These are phyloP conservation scores for Volutella citrinella DNA, from an alignment of 2,329 filamentous ascomycete species.

Conservation along the genomic window DNA sequence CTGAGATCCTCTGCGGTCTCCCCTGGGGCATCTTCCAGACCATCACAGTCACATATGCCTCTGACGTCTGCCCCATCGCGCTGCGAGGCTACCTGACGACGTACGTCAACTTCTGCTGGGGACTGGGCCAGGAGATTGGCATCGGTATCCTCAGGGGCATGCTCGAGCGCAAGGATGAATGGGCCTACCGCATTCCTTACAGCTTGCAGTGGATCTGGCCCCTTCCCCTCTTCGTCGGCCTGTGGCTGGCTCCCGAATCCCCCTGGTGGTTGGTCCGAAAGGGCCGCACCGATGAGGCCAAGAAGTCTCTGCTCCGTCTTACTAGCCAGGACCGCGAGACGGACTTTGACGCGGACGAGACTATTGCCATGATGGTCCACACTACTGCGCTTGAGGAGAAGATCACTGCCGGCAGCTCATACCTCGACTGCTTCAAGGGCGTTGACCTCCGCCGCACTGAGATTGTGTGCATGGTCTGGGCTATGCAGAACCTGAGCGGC, in stretches of 20 bases:
- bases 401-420: constrained; percentile 37
- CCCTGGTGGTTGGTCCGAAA: constrained; percentile 39
- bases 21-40: constrained; percentile 23
- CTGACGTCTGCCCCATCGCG: constrained; percentile 6
- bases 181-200: constrained; percentile 36
- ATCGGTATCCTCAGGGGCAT: constrained; percentile 4
- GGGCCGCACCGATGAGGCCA: constrained; percentile 19
- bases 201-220: constrained; percentile 33
- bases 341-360: constrained; percentile 13
- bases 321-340: constrained; percentile 1
- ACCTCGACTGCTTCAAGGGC: constrained; percentile 46
- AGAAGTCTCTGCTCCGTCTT: constrained; percentile 9
- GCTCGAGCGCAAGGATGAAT: constrained; percentile 17
- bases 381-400: constrained; percentile 39
- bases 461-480: constrained; percentile 36
- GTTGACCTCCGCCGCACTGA: constrained; percentile 43
- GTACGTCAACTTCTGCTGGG: constrained; percentile 11
- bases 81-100: constrained; percentile 7
- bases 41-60: constrained; percentile 19
- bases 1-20: constrained; percentile 19
- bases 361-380: constrained; percentile 25
- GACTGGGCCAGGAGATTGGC: constrained; percentile 5
- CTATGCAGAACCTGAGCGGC: constrained; percentile 4
- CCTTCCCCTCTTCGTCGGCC: constrained; percentile 21
- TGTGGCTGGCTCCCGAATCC: constrained; percentile 27